A percentile compares a stretch with the other conserved stretches of the same genome.
These are phyloP conservation scores for Didymellaceae sp. DNA, from an alignment of 2,329 filamentous ascomycete species.

Conservation along the genomic window DNA sequence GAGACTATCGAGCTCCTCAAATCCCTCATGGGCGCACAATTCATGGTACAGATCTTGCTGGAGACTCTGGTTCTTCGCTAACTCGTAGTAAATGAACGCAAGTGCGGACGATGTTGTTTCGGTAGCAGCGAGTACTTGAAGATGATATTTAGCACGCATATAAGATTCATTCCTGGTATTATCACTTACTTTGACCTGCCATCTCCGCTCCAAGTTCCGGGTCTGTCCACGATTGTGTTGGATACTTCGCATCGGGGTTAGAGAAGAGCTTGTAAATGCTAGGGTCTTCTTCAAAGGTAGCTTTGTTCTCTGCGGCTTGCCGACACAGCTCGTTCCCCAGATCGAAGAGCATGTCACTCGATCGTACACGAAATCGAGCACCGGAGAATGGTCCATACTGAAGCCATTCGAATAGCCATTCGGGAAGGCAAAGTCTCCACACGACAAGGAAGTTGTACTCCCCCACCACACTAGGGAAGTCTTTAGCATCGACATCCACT, in stretches of 20 bases:
- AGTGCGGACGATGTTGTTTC: constrained; percentile 30
- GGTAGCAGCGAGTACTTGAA: constrained; percentile 24
- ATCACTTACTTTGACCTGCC: constrained; percentile 20
- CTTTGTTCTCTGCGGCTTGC: constrained; percentile 15
- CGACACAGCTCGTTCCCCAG: constrained; percentile 22
- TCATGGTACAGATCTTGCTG: constrained; percentile 23
- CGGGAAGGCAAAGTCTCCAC: constrained; percentile 28
- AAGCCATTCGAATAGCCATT: constrained; percentile 28
- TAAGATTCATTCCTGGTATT: neutral
- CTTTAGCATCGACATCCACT: constrained; percentile 20
- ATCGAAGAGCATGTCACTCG: constrained; percentile 28
- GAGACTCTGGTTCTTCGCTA: constrained; percentile 25
- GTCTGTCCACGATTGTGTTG: constrained; percentile 24
- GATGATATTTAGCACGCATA: neutral
- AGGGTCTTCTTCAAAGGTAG: constrained; percentile 12
- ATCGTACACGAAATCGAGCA: constrained; percentile 25
- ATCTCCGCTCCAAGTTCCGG: constrained; percentile 28
- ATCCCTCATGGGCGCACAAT: constrained; percentile 22
- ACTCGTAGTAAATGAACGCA: constrained; percentile 29
- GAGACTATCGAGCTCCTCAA: constrained; percentile 26
- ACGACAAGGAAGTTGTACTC: constrained; percentile 32
- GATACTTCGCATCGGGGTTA: constrained; percentile 24
- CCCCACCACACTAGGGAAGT: constrained; percentile 27
- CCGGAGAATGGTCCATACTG: constrained; percentile 24
- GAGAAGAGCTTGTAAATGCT: constrained; percentile 26